Evolutionary conservation across 768 basidiomycete genomes (phyloP).

Genomic region (Ephemerocybe angulata): DNA sequence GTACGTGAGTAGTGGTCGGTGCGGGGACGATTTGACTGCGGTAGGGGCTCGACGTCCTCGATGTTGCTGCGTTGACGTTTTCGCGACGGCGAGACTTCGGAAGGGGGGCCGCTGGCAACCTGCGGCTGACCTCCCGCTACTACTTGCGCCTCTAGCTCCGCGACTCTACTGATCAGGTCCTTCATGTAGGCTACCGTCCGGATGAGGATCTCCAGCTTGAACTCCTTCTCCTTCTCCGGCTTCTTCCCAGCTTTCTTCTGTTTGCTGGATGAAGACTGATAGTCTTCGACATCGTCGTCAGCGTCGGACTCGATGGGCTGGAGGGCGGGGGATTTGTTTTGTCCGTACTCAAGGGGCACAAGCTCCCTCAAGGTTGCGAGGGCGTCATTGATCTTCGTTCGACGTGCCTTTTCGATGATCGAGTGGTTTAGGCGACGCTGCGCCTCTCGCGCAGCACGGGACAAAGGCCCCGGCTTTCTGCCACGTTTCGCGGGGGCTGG

Average conservation of each 20-base stretch:
- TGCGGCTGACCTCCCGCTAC: neutral
- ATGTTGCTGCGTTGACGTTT: slow-evolving; percentile 20
- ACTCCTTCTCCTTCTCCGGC: slow-evolving; percentile 73
- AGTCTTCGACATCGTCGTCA: slow-evolving; percentile 34
- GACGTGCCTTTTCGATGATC: slow-evolving; percentile 87
- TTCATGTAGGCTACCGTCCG: slow-evolving; percentile 77
- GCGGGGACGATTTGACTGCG: neutral
- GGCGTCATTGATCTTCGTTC: slow-evolving; percentile 95
- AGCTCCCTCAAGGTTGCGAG: slow-evolving; percentile 72
- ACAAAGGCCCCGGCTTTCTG: slow-evolving; percentile 69
- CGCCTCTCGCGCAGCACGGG: slow-evolving; percentile 76
- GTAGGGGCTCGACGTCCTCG: neutral
- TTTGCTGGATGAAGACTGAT: slow-evolving; percentile 32
- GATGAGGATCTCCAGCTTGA: slow-evolving; percentile 88
- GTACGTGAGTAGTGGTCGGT: slow-evolving; percentile 2
- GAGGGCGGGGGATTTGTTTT: slow-evolving; percentile 14
- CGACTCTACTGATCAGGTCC: slow-evolving; percentile 59
- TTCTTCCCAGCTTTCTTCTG: slow-evolving; percentile 40
- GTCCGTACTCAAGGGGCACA: slow-evolving; percentile 60
- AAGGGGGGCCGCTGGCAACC: neutral
- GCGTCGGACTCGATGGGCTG: slow-evolving; percentile 32
- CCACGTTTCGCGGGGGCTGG: slow-evolving; percentile 52
- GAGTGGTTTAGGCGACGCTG: slow-evolving; percentile 92
- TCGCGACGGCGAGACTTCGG: neutral
- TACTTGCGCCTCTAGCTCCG: slow-evolving; percentile 30